A percentile compares a stretch with the other conserved stretches of the same genome.
Conservation (phyloP, 495 filamentous ascomycete genomes). For the Xylaria flabelliformis region DNA sequence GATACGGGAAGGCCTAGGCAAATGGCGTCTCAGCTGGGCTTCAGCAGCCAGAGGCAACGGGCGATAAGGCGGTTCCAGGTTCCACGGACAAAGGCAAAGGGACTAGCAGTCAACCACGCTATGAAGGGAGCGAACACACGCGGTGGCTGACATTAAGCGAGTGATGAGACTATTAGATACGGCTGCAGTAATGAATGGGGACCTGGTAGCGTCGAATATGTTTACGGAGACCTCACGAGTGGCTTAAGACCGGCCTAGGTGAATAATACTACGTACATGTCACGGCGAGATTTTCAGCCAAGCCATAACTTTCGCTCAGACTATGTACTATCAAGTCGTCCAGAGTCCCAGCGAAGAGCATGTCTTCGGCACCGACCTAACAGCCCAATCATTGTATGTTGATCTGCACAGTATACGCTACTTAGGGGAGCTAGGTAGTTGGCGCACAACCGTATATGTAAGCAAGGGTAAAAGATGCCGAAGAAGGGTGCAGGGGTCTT, state of each 20-base stretch:
- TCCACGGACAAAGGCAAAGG: constrained; percentile 7
- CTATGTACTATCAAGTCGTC: background rate
- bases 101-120: background rate
- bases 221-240: constrained; percentile 11
- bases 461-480: constrained; percentile 11
- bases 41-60: constrained; percentile 17
- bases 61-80: constrained; percentile 21
- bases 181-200: constrained; percentile 14
- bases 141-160: constrained; percentile 23
- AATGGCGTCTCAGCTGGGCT: constrained; percentile 27
- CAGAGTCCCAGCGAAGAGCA: constrained; percentile 1
- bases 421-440: background rate
- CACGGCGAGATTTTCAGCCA: constrained; percentile 6
- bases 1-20: constrained; percentile 16
- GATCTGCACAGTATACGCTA: background rate
- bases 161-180: constrained; percentile 18
- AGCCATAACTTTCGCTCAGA: constrained; percentile 3
- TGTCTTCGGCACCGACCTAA: background rate
- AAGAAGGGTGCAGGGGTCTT: constrained; percentile 6
- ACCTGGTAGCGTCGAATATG: background rate
- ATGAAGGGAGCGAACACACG: background rate
- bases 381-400: background rate
- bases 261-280: constrained; percentile 4
- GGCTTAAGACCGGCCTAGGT: constrained; percentile 16
- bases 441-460: background rate